Conservation (phyloP, 768 basidiomycete genomes). For the Cystofilobasidium macerans region DNA sequence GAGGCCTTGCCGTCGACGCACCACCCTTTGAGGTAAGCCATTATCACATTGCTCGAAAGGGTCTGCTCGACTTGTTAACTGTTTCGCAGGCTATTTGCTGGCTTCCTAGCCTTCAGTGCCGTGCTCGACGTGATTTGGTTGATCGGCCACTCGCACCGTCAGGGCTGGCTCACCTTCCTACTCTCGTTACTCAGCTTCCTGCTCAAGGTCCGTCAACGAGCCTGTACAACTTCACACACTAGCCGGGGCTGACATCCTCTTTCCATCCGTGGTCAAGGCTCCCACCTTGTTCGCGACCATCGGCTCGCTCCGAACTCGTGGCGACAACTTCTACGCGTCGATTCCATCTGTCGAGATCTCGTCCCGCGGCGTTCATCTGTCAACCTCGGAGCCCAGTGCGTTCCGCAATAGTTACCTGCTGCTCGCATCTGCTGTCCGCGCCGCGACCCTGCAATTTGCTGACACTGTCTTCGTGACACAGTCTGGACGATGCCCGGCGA, state of each 20-base stretch:
- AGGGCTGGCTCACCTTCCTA: slow-evolving; percentile 9
- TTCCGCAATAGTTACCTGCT: too few species aligned
- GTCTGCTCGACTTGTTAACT: too few species aligned
- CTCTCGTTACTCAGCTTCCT: slow-evolving; percentile 13
- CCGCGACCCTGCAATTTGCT: too few species aligned
- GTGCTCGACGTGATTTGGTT: slow-evolving; percentile 21
- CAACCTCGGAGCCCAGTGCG: slow-evolving; percentile 6
- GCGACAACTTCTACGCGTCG: slow-evolving; percentile 12
- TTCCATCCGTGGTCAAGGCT: background rate
- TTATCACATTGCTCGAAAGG: too few species aligned
- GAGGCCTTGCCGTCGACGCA: slow-evolving; percentile 7
- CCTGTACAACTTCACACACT: background rate
- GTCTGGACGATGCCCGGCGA: slow-evolving; percentile 16
- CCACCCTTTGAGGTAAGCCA: too few species aligned
- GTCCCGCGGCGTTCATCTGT: slow-evolving; percentile 16
- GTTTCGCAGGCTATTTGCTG: slow-evolving; percentile 18
- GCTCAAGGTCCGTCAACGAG: slow-evolving; percentile 10
- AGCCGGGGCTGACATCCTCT: background rate
- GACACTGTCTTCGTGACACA: background rate
- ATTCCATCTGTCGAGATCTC: slow-evolving; percentile 18
- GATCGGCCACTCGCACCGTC: background rate
- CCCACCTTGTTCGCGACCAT: slow-evolving; percentile 11
- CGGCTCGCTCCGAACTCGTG: slow-evolving; percentile 10
- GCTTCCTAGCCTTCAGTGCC: slow-evolving; percentile 14
- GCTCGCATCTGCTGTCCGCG: too few species aligned